These are phyloP conservation scores for Spergularia marina DNA, from an alignment of 148 eudicot species.

Conservation along the genomic window DNA sequence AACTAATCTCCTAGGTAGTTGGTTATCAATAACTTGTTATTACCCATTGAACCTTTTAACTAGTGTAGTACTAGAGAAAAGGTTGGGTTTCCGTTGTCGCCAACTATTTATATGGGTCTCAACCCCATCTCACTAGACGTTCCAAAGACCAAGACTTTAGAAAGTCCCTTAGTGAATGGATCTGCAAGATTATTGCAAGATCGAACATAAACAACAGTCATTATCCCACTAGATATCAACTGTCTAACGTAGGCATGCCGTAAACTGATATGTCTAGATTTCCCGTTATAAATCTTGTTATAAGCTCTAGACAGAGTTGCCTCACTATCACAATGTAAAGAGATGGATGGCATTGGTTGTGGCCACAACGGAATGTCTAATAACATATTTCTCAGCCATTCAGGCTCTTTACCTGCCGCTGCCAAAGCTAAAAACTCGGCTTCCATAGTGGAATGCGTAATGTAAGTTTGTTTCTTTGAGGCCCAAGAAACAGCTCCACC, in stretches of 20 bases:
- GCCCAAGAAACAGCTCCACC: constrained; percentile 26
- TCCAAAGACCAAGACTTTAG: neutral
- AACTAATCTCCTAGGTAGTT: neutral
- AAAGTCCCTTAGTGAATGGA: constrained; percentile 22
- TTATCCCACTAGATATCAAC: constrained; percentile 12
- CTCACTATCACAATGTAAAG: constrained; percentile 19
- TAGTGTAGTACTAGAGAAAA: neutral
- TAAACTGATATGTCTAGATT: constrained; percentile 5
- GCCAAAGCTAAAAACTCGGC: neutral
- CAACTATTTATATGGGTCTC: neutral
- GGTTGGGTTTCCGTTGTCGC: constrained; percentile 3
- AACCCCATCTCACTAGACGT: constrained; percentile 13
- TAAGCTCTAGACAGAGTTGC: constrained; percentile 11
- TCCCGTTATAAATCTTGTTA: neutral
- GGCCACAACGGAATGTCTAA: constrained; percentile 20
- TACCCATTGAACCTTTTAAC: constrained; percentile 19
- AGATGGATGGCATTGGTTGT: neutral
- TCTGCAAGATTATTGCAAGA: constrained; percentile 21
- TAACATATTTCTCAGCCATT: constrained; percentile 14
- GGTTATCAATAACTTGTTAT: constrained; percentile 5
- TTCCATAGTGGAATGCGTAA: no score
- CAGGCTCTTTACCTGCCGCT: constrained; percentile 15
- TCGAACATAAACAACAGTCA: constrained; percentile 17
- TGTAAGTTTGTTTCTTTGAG: no score
- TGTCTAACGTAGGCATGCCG: constrained; percentile 17